These are phyloP conservation scores for Trichoderma sp. DNA, from an alignment of 2,329 filamentous ascomycete genomes.

Conservation along the genomic window DNA sequence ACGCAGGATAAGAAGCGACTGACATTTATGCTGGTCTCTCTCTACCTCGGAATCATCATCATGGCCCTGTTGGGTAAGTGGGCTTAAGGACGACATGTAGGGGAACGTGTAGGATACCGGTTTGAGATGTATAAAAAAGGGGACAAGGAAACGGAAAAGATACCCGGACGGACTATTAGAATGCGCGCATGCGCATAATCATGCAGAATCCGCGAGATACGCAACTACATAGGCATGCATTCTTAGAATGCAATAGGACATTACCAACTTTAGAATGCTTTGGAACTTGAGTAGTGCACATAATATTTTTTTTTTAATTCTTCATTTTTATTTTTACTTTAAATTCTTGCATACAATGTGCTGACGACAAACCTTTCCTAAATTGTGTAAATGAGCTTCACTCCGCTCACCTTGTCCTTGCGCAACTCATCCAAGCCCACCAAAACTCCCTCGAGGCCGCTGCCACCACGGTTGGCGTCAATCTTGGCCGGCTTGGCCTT, in stretches of 20 bases:
- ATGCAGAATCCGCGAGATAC: not conserved
- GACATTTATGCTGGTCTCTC: constrained; percentile 61
- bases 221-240: not conserved
- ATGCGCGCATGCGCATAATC: not conserved
- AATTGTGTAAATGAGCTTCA: constrained; percentile 17
- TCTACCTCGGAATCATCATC: constrained; percentile 64
- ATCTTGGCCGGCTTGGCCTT: constrained; percentile 38
- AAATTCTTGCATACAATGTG: not conserved
- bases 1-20: constrained; percentile 44
- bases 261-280: not conserved
- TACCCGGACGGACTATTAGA: not conserved
- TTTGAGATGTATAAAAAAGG: not conserved
- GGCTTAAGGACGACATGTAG: constrained; percentile 49
- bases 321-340: not conserved
- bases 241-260: not conserved
- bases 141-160: not conserved
- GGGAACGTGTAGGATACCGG: not conserved
- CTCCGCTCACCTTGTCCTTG: constrained; percentile 9
- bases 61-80: constrained; percentile 80
- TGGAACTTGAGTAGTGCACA: not conserved
- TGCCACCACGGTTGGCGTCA: constrained; percentile 27
- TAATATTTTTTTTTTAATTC: not conserved
- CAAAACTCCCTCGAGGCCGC: constrained; percentile 26
- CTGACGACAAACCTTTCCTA: not conserved
- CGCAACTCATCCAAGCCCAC: constrained; percentile 31